Evolutionary conservation across 768 basidiomycete species (phyloP).

Genomic region (Tulasnella sp.): DNA sequence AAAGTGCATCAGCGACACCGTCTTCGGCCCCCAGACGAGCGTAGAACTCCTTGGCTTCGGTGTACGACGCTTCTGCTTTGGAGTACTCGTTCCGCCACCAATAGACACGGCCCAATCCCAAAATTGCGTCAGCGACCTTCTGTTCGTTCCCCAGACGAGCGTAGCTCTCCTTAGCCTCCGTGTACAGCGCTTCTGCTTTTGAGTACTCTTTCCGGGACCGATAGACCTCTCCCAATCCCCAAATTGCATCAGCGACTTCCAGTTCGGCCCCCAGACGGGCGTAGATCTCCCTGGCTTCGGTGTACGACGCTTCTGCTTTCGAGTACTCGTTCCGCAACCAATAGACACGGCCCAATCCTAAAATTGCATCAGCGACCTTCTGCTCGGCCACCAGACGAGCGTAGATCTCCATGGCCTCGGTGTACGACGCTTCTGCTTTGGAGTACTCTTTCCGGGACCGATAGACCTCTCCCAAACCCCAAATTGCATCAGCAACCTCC

Average conservation of each 20-base stretch:
- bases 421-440: too few species aligned
- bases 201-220: not conserved
- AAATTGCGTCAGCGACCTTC: too few species aligned
- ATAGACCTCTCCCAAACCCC: too few species aligned
- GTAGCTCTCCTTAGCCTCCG: not conserved
- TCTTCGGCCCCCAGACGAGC: too few species aligned
- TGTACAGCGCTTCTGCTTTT: not conserved
- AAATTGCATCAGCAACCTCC: too few species aligned
- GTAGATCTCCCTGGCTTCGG: not conserved
- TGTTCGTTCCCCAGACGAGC: not conserved
- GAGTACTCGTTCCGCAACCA: not conserved
- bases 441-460: not conserved
- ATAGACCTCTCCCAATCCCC: not conserved
- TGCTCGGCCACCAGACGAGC: not conserved
- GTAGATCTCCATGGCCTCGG: not conserved
- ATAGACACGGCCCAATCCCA: too few species aligned
- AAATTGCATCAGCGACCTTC: not conserved
- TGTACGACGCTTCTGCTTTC: not conserved
- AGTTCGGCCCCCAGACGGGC: not conserved
- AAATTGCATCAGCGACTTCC: not conserved
- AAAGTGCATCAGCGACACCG: too few species aligned
- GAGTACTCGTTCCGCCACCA: too few species aligned
- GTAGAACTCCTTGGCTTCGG: too few species aligned
- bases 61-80: too few species aligned
- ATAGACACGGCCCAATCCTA: not conserved